Evolutionary conservation across 2,329 filamentous ascomycete species (phyloP).

Genomic region (Neocatenulostroma microsporum): DNA sequence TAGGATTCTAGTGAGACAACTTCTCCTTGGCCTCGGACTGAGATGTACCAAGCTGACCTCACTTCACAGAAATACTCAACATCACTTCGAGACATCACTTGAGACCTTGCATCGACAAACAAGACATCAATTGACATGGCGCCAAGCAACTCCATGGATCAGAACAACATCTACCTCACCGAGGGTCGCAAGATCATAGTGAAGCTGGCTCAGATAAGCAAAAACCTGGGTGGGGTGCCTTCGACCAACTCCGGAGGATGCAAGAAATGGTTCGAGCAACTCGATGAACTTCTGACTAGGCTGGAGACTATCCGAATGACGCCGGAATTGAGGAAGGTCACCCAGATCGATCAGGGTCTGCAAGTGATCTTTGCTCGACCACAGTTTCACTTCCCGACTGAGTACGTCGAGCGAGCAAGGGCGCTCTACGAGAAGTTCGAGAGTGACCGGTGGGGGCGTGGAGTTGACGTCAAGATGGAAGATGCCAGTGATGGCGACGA

Average conservation of each 20-base stretch:
- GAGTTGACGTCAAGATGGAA: slow-evolving; percentile 2
- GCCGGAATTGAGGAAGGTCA: slow-evolving; percentile 9
- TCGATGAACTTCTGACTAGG: slow-evolving; percentile 14
- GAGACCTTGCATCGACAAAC: too few species aligned
- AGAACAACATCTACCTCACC: too few species aligned
- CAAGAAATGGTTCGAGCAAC: slow-evolving; percentile 7
- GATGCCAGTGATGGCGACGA: slow-evolving; percentile 4
- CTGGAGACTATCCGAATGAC: slow-evolving; percentile 17
- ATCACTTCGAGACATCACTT: too few species aligned
- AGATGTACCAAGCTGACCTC: too few species aligned
- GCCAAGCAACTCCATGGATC: too few species aligned
- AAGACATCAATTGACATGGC: too few species aligned
- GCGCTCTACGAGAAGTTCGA: slow-evolving; percentile 15
- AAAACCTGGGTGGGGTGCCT: too few species aligned
- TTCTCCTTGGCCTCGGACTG: too few species aligned
- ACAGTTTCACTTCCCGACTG: slow-evolving; percentile 13
- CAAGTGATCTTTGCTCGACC: slow-evolving; percentile 8
- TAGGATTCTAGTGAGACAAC: too few species aligned
- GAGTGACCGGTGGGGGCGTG: slow-evolving; percentile 15
- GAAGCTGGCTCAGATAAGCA: too few species aligned
- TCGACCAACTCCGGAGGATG: background rate
- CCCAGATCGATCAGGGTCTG: slow-evolving; percentile 12
- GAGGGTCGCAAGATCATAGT: too few species aligned
- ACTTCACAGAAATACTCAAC: too few species aligned
- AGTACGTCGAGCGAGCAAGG: slow-evolving; percentile 10